Base-by-base conservation (phyloP, 306 rosid genomes). In the Luffa aegyptiaca region DNA sequence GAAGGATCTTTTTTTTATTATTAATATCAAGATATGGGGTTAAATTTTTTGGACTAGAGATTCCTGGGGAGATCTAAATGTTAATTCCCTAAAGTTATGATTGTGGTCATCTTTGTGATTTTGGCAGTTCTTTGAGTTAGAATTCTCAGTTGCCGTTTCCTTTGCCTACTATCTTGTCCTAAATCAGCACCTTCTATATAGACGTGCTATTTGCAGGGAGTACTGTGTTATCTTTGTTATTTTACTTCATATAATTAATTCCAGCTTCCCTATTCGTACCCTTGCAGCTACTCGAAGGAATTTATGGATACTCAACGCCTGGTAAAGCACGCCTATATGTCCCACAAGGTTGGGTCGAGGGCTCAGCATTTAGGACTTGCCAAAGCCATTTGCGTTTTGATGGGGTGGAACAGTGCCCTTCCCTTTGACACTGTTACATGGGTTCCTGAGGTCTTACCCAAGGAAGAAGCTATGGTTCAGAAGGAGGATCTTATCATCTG, bases 401-500 rank as follows among this genome's bases (percentile, higher is more conserved):
- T 94, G 90, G 97, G 98, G 76, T 94, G 98, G 98, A 96, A 89
- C 81, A 90, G 92, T 41, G 84, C 72, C 78, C 79, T 87, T 78
- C 97, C 97, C 48, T 86, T 80, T n/a, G 93, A 93, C 58, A 88
- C 93, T 12, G 80, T 93, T 70, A 93, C 92, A 63, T 95, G 97
- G 97, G 87, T 82, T 87, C 98, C 97, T 77, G 90, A 93, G 83
- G 80, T 87, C 58, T 85, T 95, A 85, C 89, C 93, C 41, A 77
- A 77, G 61, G 86, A 84, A 14, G 96, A 91, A 83, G 92, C 92
- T 82, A 68, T 87, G 84, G 89, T 91, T 77, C 97, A 95, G 83
- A 93, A 90, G 90, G 97, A 91, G 88, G 98, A 92, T 90, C 86
- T 95, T 87, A 90, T 95, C 81, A 82, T 95, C 82, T 95, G 98